Percentiles rank a stretch among this genome's conserved stretches.
Evolutionary conservation across 2,329 filamentous ascomycete species (phyloP).

Genomic region (Microcyclosporella mali): DNA sequence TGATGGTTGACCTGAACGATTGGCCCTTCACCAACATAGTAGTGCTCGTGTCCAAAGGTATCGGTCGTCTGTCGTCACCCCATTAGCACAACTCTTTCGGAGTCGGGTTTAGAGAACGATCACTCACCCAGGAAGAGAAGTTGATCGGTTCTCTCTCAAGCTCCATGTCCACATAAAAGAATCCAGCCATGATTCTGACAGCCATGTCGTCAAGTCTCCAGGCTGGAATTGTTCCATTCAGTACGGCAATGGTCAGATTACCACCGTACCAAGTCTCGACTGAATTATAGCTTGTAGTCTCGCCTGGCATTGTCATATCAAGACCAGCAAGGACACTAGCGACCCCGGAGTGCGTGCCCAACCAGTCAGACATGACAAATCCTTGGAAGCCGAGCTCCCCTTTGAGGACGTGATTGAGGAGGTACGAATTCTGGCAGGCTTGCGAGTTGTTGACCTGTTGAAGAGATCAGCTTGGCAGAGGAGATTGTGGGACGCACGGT

Average conservation of each 20-base stretch:
- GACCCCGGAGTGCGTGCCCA: slow-evolving; percentile 34
- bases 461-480: not conserved
- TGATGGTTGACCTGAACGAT: slow-evolving; percentile 64
- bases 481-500: too few species aligned
- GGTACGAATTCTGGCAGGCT: slow-evolving; percentile 58
- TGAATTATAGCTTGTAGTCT: slow-evolving; percentile 62
- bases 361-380: slow-evolving; percentile 46
- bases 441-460: slow-evolving; percentile 59
- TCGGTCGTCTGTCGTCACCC: slow-evolving; percentile 24
- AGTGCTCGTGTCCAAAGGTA: slow-evolving; percentile 64
- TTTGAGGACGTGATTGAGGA: slow-evolving; percentile 61
- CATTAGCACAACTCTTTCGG: too few species aligned
- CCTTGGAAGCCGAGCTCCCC: slow-evolving; percentile 45
- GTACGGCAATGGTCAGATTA: slow-evolving; percentile 29
- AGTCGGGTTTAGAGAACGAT: too few species aligned
- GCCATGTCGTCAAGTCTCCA: slow-evolving; percentile 31
- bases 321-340: slow-evolving; percentile 26
- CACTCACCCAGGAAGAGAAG: slow-evolving; percentile 38
- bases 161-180: slow-evolving; percentile 47
- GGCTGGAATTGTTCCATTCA: slow-evolving; percentile 28
- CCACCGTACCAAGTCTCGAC: slow-evolving; percentile 57
- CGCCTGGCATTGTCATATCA: slow-evolving; percentile 45
- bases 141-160: slow-evolving; percentile 41
- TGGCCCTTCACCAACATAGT: slow-evolving; percentile 52
- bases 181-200: slow-evolving; percentile 32